Evolutionary conservation across 2,329 filamentous ascomycete genomes (phyloP).

Genomic region (Ophiognomonia clavigignenti-juglandacearum): DNA sequence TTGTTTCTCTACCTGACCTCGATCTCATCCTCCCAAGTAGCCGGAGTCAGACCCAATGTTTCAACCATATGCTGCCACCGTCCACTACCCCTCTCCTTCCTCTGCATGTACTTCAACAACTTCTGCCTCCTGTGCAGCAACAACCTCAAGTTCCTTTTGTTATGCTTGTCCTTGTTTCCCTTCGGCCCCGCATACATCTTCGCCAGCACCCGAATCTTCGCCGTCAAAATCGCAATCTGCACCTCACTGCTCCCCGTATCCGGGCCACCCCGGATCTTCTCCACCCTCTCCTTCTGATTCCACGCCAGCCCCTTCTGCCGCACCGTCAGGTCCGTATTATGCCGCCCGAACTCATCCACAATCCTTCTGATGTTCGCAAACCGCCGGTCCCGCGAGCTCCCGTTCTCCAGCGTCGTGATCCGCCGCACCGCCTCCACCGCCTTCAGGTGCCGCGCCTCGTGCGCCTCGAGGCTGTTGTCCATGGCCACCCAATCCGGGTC

Average conservation of each 20-base stretch:
- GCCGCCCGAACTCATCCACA: slow-evolving; percentile 82
- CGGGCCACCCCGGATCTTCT: slow-evolving; percentile 64
- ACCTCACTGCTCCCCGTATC: slow-evolving; percentile 96
- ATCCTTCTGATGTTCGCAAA: slow-evolving; percentile 82
- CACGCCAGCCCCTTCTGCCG: slow-evolving; percentile 52
- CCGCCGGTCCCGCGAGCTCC: slow-evolving; percentile 70
- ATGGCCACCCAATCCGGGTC: slow-evolving; percentile 9
- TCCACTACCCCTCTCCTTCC: slow-evolving; percentile 84
- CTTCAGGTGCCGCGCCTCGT: slow-evolving; percentile 56
- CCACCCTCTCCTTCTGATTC: slow-evolving; percentile 34
- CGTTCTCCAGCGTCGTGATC: slow-evolving; percentile 74
- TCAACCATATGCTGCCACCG: slow-evolving; percentile 84
- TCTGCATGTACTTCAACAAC: slow-evolving; percentile 78
- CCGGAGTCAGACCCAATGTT: slow-evolving; percentile 79
- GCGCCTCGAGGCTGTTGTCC: slow-evolving; percentile 31
- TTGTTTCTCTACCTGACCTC: slow-evolving; percentile 44
- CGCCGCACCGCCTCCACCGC: slow-evolving; percentile 72
- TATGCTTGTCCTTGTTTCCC: slow-evolving; percentile 84
- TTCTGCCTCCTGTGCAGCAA: slow-evolving; percentile 88
- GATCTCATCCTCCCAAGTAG: slow-evolving; percentile 89
- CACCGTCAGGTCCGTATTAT: slow-evolving; percentile 74
- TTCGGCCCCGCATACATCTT: slow-evolving; percentile 62
- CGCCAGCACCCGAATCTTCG: slow-evolving; percentile 82
- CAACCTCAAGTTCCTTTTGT: slow-evolving; percentile 83
- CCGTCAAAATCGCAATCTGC: slow-evolving; percentile 92